These are phyloP conservation scores for Penicillium polonicum DNA, from an alignment of 2,329 filamentous ascomycete species.

Conservation along the genomic window DNA sequence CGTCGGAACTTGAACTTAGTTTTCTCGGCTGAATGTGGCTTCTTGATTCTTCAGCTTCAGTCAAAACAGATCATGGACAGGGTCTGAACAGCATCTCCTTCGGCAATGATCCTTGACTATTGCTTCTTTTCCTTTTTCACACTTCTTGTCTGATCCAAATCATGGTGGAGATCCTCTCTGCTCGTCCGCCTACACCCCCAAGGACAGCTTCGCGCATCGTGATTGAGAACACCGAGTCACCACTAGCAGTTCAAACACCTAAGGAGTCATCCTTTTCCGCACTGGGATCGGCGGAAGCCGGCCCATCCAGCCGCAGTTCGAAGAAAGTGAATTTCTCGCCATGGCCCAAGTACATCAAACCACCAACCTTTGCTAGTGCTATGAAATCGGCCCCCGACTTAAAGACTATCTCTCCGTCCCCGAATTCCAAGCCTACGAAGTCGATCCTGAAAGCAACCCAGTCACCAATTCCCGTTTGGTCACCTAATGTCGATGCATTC, in stretches of 20 bases:
- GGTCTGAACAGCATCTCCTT: slow-evolving; percentile 3
- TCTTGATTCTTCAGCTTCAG: slow-evolving; percentile 2
- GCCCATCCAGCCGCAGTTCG: slow-evolving; percentile 37
- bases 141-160: slow-evolving; percentile 26
- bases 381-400: slow-evolving; percentile 43
- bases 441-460: slow-evolving; percentile 76
- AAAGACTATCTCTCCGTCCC: slow-evolving; percentile 48
- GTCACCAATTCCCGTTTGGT: slow-evolving; percentile 42
- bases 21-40: slow-evolving; percentile 17
- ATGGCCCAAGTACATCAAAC: slow-evolving; percentile 55
- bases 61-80: slow-evolving; percentile 4
- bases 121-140: slow-evolving; percentile 8
- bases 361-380: slow-evolving; percentile 38
- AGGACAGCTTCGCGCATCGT: slow-evolving; percentile 38
- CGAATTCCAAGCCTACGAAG: slow-evolving; percentile 58
- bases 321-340: slow-evolving; percentile 66
- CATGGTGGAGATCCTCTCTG: slow-evolving; percentile 48
- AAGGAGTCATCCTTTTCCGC: slow-evolving; percentile 46
- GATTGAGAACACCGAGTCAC: slow-evolving; percentile 39
- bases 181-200: slow-evolving; percentile 58
- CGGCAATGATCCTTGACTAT: slow-evolving; percentile 32
- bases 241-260: slow-evolving; percentile 36
- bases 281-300: slow-evolving; percentile 36
- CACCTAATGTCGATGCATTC: slow-evolving; percentile 46
- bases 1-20: slow-evolving; percentile 16